Evolutionary conservation across 805 yeast genomes (phyloP), one percentile per base, ranked within the genome.

Genomic region (Wickerhamiella occidentalis): DNA sequence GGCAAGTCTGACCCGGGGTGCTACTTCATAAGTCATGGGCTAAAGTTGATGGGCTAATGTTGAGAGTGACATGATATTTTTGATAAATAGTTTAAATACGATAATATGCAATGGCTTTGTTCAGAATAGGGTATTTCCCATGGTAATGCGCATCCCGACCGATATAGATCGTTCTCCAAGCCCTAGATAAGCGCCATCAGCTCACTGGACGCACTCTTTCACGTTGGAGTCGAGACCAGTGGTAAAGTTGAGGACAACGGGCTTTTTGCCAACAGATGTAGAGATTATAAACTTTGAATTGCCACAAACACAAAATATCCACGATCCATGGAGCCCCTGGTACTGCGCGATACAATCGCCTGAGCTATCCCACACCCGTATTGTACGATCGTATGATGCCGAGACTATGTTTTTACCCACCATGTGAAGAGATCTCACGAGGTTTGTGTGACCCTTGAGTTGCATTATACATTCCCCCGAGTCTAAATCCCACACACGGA

Each of bases 401-500:
- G 69, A 62, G 4, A 65, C 56, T 17, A 66, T 61, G 46, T 44
- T 50, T 38, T 56, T 48, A 13, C 58, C 56, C 23, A 43, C 43
- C 8, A 67, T 19, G 45, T 58, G 58, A 17, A 66, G 51, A 6
- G 68, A 58, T 64, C 90, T 88, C 9, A 88, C 92, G 62, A 85
- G 90, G 1, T 87, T 88, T 47, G 80, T 77, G 63, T 88, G 97
- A 2, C 95, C 95, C 40, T 66, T 65, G 64, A 85, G 82, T 2
- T 79, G 76, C 47, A 77, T 71, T 13, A 84, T 58, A 64, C 94
- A 84, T 55, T 76, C 74, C 59, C 87, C 85, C 6, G 82, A 78
- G 47, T 75, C 71, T 49, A 84, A 67, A 61, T 86, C 90, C 96
- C 96, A 88, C 78, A 88, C 77, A 53, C 90, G 68, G 30, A 88